Conservation (phyloP, 2,329 filamentous ascomycete genomes). For the Talaromyces sp. region DNA sequence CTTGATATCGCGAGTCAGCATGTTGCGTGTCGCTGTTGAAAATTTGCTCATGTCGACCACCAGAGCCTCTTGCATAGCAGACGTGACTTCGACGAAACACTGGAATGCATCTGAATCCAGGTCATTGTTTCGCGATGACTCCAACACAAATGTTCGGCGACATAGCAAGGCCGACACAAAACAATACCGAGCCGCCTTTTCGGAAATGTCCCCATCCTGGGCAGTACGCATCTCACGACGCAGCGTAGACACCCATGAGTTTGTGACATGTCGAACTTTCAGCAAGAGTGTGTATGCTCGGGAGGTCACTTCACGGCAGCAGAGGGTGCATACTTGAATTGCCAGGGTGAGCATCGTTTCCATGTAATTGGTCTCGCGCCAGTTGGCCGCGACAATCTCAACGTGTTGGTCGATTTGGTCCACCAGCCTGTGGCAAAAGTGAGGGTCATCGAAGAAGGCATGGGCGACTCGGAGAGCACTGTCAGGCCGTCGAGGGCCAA, state of each 20-base stretch:
- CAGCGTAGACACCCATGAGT: background rate
- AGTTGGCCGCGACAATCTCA: constrained; percentile 46
- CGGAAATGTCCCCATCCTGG: background rate
- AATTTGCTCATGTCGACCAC: constrained; percentile 32
- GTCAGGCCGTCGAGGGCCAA: constrained; percentile 41
- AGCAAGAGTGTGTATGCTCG: constrained; percentile 34
- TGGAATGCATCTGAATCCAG: constrained; percentile 11
- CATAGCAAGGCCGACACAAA: constrained; percentile 28
- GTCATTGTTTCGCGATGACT: background rate
- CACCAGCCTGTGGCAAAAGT: constrained; percentile 46
- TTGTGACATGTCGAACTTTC: background rate
- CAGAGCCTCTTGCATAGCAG: constrained; percentile 45
- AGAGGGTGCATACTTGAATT: constrained; percentile 34
- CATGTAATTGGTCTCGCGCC: constrained; percentile 56
- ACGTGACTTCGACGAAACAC: constrained; percentile 35
- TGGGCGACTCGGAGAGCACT: constrained; percentile 44
- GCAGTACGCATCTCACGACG: constrained; percentile 2
- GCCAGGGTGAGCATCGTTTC: constrained; percentile 49
- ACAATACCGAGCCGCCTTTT: constrained; percentile 4
- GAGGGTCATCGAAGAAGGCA: constrained; percentile 41
- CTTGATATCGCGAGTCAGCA: constrained; percentile 44
- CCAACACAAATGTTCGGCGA: constrained; percentile 37
- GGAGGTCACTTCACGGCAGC: constrained; percentile 12
- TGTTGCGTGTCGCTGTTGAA: constrained; percentile 13
- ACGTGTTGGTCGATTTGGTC: constrained; percentile 46